phyloP scores from a whole-genome alignment of 768 basidiomycete genomes.

The Macrocybe gigantea region DNA sequence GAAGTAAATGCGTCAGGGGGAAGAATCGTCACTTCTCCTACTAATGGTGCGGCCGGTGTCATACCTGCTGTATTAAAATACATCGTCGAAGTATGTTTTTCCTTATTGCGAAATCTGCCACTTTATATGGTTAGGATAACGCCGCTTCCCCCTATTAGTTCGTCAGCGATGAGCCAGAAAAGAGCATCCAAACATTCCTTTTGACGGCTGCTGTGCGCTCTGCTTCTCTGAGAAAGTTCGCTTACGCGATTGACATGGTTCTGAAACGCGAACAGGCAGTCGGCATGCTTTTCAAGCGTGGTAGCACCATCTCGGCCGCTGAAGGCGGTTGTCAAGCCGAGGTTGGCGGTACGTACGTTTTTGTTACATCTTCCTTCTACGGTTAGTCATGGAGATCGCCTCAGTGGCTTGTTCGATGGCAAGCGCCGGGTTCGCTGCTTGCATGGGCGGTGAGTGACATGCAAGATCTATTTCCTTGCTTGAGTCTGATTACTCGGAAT shows the following conservation, averaged over 20 bases:
- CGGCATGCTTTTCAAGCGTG: conserved; percentile 95
- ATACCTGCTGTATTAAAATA: conserved; percentile 93
- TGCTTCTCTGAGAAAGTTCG: background rate
- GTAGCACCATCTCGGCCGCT: conserved; percentile 94
- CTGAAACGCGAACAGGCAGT: conserved; percentile 46
- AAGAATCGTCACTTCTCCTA: conserved; percentile 91
- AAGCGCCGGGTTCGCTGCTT: conserved; percentile 87
- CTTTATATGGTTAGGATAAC: background rate
- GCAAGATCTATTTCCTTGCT: background rate
- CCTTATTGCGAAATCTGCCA: background rate
- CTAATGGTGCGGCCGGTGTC: conserved; percentile 90
- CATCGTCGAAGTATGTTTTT: conserved; percentile 58
- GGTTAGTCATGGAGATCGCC: background rate
- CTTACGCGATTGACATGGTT: conserved; percentile 4
- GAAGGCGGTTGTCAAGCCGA: conserved; percentile 96
- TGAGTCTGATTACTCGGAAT: background rate
- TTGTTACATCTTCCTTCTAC: background rate
- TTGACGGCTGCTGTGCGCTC: conserved; percentile 75
- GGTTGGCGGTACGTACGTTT: conserved; percentile 64
- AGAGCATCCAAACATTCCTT: conserved; percentile 83
- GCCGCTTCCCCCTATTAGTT: conserved; percentile 40
- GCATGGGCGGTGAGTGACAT: conserved; percentile 70
- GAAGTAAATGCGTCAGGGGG: conserved; percentile 94
- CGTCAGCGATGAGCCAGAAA: conserved; percentile 86
- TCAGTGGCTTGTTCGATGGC: conserved; percentile 95